These are phyloP conservation scores for Gnetum montanum DNA, from an alignment of 75 land plant genomes.

Conservation along the genomic window DNA sequence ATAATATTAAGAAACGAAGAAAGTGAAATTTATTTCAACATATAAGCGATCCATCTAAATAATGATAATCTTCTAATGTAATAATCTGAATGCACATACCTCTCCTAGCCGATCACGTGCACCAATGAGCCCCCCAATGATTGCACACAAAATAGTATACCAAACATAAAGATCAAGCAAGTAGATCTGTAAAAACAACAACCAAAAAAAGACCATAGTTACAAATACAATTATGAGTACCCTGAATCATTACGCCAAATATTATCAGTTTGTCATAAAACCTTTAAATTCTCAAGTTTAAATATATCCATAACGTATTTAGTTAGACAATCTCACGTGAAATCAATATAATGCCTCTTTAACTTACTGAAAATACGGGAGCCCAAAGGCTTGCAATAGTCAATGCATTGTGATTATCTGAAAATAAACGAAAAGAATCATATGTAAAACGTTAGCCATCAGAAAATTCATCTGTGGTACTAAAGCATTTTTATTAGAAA, in stretches of 20 bases:
- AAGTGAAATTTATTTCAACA: too few species aligned
- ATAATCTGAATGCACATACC: slow-evolving; percentile 40
- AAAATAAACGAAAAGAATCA: not conserved
- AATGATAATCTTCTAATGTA: too few species aligned
- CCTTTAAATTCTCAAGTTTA: not conserved
- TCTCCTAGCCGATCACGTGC: slow-evolving; percentile 86
- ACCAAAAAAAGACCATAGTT: too few species aligned
- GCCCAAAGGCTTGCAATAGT: slow-evolving; percentile 77
- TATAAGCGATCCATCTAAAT: too few species aligned
- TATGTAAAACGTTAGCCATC: not conserved
- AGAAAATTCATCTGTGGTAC: not conserved
- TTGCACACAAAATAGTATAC: slow-evolving; percentile 83
- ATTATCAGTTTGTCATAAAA: too few species aligned
- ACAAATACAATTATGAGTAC: too few species aligned
- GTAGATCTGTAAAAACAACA: slow-evolving; percentile 59
- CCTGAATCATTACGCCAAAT: too few species aligned
- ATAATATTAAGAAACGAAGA: too few species aligned
- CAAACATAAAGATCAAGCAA: slow-evolving; percentile 77
- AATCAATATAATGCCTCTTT: too few species aligned
- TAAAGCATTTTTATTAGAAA: not conserved
- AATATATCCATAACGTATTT: not conserved
- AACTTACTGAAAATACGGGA: slow-evolving; percentile 80
- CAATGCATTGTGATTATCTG: slow-evolving; percentile 78
- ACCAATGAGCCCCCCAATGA: slow-evolving; percentile 86
- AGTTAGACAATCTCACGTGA: too few species aligned